These are phyloP conservation scores for Colletotrichum nymphaeae DNA, from an alignment of 2,329 filamentous ascomycete genomes.

Conservation along the genomic window DNA sequence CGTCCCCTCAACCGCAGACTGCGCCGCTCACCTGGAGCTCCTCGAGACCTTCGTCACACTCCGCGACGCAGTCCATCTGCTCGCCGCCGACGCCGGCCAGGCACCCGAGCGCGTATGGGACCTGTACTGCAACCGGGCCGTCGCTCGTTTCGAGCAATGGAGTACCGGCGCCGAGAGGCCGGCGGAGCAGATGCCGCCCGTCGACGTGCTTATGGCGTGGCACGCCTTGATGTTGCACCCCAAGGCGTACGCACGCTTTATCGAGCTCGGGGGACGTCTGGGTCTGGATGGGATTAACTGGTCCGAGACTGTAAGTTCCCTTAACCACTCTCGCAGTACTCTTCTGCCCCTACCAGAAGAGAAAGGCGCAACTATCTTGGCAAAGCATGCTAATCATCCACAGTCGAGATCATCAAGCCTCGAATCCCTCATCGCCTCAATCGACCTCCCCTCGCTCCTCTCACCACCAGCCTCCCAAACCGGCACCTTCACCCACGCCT, in stretches of 20 bases:
- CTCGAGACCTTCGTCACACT: constrained; percentile 67
- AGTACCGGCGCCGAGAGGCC: background rate
- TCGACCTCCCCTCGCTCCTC: constrained; percentile 9
- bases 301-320: constrained; percentile 23
- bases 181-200: constrained; percentile 34
- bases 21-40: constrained; percentile 70
- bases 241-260: constrained; percentile 21
- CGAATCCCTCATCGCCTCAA: background rate
- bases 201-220: constrained; percentile 52
- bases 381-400: background rate
- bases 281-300: constrained; percentile 24
- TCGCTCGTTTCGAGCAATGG: constrained; percentile 39
- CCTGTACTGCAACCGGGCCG: constrained; percentile 42
- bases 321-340: background rate
- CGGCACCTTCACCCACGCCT: constrained; percentile 36
- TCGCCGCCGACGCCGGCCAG: constrained; percentile 21
- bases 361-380: background rate
- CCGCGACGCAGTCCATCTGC: constrained; percentile 44
- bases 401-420: background rate
- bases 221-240: constrained; percentile 50
- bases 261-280: constrained; percentile 22
- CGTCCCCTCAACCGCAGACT: constrained; percentile 44
- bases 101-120: constrained; percentile 39
- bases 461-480: background rate
- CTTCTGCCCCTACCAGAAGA: too few species aligned